Conservation (phyloP, 129 eudicot genomes). For the Flaveria robusta region DNA sequence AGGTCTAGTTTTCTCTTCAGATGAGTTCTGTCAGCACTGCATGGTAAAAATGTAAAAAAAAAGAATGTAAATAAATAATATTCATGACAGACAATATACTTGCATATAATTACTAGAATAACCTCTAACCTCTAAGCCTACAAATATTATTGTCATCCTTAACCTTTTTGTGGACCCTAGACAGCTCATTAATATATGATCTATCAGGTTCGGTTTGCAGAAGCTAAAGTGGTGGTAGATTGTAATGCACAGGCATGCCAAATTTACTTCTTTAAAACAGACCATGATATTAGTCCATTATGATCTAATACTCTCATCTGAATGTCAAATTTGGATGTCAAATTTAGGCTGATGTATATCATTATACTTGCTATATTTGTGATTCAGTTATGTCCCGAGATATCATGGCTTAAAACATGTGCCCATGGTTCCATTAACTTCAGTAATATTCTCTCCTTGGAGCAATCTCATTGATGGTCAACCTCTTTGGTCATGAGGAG, state of each 20-base stretch:
- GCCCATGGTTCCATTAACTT: too few relatives aligned
- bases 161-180: not conserved
- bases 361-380: not conserved
- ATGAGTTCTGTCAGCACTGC: slow-evolving; percentile 95
- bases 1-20: slow-evolving; percentile 87
- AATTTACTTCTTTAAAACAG: not conserved
- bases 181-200: not conserved
- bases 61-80: not conserved
- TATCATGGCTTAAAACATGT: too few relatives aligned
- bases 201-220: not conserved
- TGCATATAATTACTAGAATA: not conserved
- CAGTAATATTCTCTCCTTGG: not conserved
- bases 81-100: not conserved
- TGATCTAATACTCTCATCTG: not conserved
- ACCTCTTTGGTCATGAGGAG: not conserved
- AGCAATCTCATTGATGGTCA: not conserved
- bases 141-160: not conserved
- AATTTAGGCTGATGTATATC: not conserved
- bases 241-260: not conserved
- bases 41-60: slow-evolving; percentile 1
- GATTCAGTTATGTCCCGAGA: too few relatives aligned
- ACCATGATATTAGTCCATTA: not conserved
- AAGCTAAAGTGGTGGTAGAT: not conserved
- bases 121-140: not conserved
- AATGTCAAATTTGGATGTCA: not conserved